phyloP scores from a whole-genome alignment of 257 asterid genomes.

The Solanum etuberosum region DNA sequence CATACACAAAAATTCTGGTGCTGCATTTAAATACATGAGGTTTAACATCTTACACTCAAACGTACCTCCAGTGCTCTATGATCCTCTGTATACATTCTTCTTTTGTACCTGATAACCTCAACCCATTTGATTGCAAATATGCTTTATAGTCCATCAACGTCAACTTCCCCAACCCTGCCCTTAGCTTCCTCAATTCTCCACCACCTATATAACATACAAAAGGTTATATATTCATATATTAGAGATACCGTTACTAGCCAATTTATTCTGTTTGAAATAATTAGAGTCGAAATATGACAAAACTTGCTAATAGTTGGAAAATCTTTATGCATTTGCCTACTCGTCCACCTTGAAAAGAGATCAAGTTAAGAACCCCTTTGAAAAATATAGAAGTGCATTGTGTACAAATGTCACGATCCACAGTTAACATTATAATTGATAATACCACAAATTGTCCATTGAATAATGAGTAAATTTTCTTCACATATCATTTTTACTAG shows the following conservation, averaged over 20 bases:
- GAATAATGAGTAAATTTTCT: not conserved
- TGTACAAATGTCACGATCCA: not conserved
- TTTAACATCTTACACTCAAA: not conserved
- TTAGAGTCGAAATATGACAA: not conserved
- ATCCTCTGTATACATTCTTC: constrained; percentile 51
- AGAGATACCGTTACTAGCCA: not conserved
- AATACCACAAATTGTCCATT: not conserved
- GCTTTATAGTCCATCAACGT: constrained; percentile 41
- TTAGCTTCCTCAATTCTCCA: constrained; percentile 31
- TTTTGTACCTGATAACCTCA: constrained; percentile 59
- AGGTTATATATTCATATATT: not conserved
- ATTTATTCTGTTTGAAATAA: not conserved
- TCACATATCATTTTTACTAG: not conserved
- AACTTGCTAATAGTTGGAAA: not conserved
- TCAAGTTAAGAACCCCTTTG: not conserved
- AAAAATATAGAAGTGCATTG: not conserved
- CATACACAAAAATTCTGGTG: not conserved
- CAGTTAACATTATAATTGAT: not conserved
- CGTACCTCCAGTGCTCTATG: constrained; percentile 61
- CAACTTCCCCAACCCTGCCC: constrained; percentile 24
- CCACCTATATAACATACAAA: constrained; percentile 14
- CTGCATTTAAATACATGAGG: not conserved
- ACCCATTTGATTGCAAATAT: constrained; percentile 42
- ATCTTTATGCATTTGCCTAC: not conserved
- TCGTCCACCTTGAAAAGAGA: not conserved